A percentile compares a stretch with the other conserved stretches of the same genome.
These are phyloP conservation scores for Pseudocercospora vitis DNA, from an alignment of 2,329 filamentous ascomycete species.

Conservation along the genomic window DNA sequence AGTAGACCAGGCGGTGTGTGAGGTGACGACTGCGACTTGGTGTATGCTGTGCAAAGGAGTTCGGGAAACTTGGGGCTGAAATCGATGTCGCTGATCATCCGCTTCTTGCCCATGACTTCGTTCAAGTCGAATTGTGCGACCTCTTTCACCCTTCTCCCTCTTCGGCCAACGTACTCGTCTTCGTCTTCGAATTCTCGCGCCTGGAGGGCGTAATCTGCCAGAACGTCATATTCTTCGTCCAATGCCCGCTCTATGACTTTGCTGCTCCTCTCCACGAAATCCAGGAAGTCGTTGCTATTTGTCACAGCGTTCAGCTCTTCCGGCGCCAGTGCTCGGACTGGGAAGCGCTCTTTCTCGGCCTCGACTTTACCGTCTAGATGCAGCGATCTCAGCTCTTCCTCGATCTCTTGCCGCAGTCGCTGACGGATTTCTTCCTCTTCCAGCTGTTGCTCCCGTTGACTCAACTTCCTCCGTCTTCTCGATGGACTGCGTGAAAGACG, in stretches of 20 bases:
- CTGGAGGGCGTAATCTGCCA: constrained; percentile 88
- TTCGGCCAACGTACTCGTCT: constrained; percentile 68
- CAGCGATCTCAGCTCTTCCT: constrained; percentile 80
- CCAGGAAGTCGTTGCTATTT: constrained; percentile 86
- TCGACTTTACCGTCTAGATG: constrained; percentile 52
- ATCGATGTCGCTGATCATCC: constrained; percentile 94
- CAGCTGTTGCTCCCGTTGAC: constrained; percentile 70
- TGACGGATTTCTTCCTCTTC: constrained; percentile 86
- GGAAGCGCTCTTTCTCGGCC: constrained; percentile 48
- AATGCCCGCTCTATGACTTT: constrained; percentile 96
- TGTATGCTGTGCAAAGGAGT: constrained; percentile 89
- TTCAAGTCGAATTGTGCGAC: constrained; percentile 77
- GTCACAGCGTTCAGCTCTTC: constrained; percentile 91
- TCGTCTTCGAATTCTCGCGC: constrained; percentile 75
- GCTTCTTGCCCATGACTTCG: constrained; percentile 95
- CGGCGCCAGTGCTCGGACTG: constrained; percentile 72
- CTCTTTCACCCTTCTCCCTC: constrained; percentile 76
- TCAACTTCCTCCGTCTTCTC: constrained; percentile 66
- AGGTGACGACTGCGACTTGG: constrained; percentile 68
- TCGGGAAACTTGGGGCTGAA: constrained; percentile 93
- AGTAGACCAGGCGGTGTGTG: constrained; percentile 89
- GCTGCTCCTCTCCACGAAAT: constrained; percentile 91
- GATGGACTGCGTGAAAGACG: constrained; percentile 51
- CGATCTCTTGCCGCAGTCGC: constrained; percentile 82
- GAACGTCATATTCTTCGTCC: constrained; percentile 92